Conservation (phyloP, 345 rosid genomes). For the Carallia brachiata region DNA sequence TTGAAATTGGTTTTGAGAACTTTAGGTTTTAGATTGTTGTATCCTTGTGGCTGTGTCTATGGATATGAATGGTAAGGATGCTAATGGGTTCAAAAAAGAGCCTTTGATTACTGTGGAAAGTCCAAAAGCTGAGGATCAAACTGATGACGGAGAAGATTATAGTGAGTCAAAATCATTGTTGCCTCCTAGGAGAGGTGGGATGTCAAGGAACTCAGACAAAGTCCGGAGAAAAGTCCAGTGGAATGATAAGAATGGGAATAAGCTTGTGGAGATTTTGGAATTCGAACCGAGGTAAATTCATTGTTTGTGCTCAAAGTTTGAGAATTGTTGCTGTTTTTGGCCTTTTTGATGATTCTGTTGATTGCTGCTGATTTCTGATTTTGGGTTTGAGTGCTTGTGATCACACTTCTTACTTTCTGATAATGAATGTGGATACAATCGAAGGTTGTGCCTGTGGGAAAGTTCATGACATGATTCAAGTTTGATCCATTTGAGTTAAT, state of each 20-base stretch:
- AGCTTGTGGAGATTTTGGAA: conserved; percentile 75
- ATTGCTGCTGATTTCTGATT: conserved; percentile 9
- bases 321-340: conserved; percentile 6
- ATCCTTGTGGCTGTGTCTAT: background rate
- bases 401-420: background rate
- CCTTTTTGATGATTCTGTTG: conserved; percentile 12
- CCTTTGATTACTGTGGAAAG: conserved; percentile 14
- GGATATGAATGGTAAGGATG: conserved; percentile 26
- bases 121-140: conserved; percentile 33
- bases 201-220: conserved; percentile 58
- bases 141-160: conserved; percentile 52
- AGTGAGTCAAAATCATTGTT: conserved; percentile 68
- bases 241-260: conserved; percentile 83
- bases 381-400: conserved; percentile 13
- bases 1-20: background rate
- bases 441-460: too few species aligned
- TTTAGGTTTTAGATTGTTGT: background rate
- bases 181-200: conserved; percentile 69
- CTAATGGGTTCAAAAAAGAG: conserved; percentile 21
- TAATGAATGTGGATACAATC: background rate
- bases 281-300: conserved; percentile 77
- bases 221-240: conserved; percentile 76
- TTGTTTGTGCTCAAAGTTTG: background rate
- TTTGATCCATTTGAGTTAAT: too few species aligned
- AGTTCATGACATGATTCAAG: too few species aligned